These are phyloP conservation scores for Leccinum olivaceopallidum DNA, from an alignment of 768 basidiomycete genomes.

Conservation along the genomic window DNA sequence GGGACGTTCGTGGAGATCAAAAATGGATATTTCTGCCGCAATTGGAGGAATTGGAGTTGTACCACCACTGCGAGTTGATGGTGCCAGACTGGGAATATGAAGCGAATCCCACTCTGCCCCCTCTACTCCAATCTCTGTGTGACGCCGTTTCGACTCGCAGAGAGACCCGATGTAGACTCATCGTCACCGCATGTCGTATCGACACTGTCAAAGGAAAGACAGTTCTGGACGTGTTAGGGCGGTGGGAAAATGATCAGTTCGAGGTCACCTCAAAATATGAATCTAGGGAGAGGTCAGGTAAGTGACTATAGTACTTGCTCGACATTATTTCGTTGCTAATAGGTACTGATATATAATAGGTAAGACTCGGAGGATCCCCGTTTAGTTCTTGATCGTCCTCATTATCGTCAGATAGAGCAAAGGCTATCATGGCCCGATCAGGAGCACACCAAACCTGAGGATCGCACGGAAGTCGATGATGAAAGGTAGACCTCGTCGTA, in stretches of 20 bases:
- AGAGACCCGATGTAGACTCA: not conserved
- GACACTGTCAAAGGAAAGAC: not conserved
- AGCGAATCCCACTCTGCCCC: not conserved
- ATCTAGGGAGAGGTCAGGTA: not conserved
- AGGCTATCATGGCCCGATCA: not conserved
- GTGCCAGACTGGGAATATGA: not conserved
- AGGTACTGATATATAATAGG: not conserved
- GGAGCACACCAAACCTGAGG: not conserved
- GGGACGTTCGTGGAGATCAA: not conserved
- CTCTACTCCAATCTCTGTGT: not conserved
- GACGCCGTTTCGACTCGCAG: not conserved
- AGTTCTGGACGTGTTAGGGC: not conserved
- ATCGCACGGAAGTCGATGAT: not conserved
- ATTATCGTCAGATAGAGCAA: not conserved
- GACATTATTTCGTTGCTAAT: not conserved
- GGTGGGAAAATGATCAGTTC: not conserved
- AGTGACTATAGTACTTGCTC: not conserved
- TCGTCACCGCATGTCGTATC: not conserved
- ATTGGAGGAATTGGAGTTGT: not conserved
- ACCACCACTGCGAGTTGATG: not conserved
- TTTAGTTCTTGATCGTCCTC: not conserved
- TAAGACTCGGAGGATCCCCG: not conserved
- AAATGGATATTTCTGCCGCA: not conserved
- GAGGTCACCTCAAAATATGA: not conserved
- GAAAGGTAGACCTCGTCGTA: not conserved